Evolutionary conservation across 2,329 filamentous ascomycete species (phyloP).

Genomic region (Arthrobotrys megalospora): DNA sequence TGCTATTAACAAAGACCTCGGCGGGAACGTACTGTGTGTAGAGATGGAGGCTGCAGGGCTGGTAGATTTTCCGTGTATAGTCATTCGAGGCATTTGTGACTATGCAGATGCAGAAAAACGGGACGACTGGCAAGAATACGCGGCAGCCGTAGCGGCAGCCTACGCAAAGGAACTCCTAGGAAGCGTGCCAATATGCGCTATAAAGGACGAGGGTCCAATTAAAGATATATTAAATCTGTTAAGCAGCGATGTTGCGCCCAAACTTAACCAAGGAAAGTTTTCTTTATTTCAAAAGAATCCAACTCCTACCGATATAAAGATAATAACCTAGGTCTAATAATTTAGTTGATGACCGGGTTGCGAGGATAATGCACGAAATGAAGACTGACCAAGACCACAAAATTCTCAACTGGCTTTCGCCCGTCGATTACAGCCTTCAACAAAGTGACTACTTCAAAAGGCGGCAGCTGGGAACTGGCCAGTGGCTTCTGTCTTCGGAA

Average conservation of each 20-base stretch:
- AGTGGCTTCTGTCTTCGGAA: background rate
- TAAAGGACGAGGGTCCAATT: background rate
- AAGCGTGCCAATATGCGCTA: background rate
- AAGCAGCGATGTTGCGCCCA: too few relatives aligned
- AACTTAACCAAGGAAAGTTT: too few relatives aligned
- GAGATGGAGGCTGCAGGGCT: constrained; percentile 18
- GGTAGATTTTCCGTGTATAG: constrained; percentile 14
- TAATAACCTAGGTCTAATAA: too few relatives aligned
- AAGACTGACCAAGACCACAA: background rate
- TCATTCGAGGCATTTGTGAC: constrained; percentile 22
- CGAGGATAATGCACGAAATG: too few relatives aligned
- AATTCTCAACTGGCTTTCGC: constrained; percentile 2
- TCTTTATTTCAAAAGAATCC: too few relatives aligned
- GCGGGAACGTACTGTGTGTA: background rate
- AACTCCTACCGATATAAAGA: too few relatives aligned
- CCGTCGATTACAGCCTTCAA: background rate
- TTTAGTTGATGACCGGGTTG: background rate
- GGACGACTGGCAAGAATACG: constrained; percentile 26
- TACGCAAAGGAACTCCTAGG: constrained; percentile 26
- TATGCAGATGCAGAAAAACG: constrained; percentile 15
- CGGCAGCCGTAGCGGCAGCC: constrained; percentile 18
- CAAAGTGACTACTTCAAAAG: background rate
- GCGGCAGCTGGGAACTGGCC: background rate
- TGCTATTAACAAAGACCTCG: background rate
- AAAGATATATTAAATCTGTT: constrained; percentile 17